Base-by-base conservation (phyloP, 495 filamentous ascomycete species). In the Annulohypoxylon nitens region DNA sequence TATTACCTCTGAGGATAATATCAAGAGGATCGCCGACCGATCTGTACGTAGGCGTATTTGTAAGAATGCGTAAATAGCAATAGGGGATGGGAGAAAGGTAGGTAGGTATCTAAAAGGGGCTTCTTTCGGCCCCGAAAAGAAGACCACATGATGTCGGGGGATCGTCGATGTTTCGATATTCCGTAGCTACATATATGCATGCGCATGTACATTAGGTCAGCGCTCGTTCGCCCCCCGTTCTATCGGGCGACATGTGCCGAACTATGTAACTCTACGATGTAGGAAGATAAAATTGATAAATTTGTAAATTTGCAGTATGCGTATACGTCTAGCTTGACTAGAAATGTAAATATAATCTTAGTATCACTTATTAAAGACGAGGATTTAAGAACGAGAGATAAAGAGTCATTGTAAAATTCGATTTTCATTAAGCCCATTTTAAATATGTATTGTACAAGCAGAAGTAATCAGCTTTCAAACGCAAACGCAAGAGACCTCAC, bases 401-500 rank as follows among this genome's bases (percentile, higher is more conserved):
- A 8, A 9, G 18, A 36, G n/a, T 26, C 11, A 16, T 36, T 36
- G 53, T 4, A 36, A 11, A 51, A 51, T 3, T 51, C 20, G 25
- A 51, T 10, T 51, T 51, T 11, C 48, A 51, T 51, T 25, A 51
- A 50, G 25, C 25, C 25, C 50, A 33, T 43, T 60, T 41, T 59
- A 20, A 10, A 11, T 25, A 23, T 41, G 37, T 60, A 60, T 12
- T 60, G 57, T 60, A 60, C 57, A 60, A 60, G 18, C 20, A 23
- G 10, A 25, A 43, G 36, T 43, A 3, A 60, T 20, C 34, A 59
- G 50, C 7, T 30, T 16, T 41, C 16, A 33, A 36, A n/a, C n/a
- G 18, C 30, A 18, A 25, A 59, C n/a, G 11, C 8, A 2, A 51
- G 8, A 47, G n/a, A 47, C 4, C 0, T 4, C 16, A 6, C 4